Evolutionary conservation across 1,284 basidiomycete genomes (phyloP), one percentile per base, ranked within the genome.

Genomic region (Microbotryomycetes sp.): DNA sequence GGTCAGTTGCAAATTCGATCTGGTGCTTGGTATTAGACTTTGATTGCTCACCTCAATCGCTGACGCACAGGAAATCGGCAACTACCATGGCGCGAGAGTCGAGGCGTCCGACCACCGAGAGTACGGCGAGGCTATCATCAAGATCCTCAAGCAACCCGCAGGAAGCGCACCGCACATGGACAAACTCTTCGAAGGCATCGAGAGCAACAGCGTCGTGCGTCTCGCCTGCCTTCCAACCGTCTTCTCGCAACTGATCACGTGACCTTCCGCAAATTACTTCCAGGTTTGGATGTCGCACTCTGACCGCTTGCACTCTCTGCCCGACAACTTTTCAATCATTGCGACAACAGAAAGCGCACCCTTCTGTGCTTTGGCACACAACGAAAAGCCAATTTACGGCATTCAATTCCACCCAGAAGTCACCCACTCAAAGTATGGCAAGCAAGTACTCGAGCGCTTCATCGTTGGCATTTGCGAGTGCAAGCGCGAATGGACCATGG

Each of bases 261-360:
- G 18, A 47, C 4, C 18, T 30, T 28, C 54, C 41, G 15, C 54
- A 15, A 6, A 11, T 55, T 52, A 46, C 26, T 48, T 30, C n/a
- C 69, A 94, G 88, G 94, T 97, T 45, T 98, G 96, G 96, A 98
- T 98, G 96, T 97, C 92, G 35, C 96, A 98, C 75, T 94, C 94
- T 23, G 96, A 98, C 76, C 91, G 97, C 72, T 82, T 98, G 52
- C 87, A 85, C 35, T 82, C 82, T 59, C 81, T 88, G 7, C 96
- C 96, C 23, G 79, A 85, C 0, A 79, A 87, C 71, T 99, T 97
- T 78, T 84, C 89, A 72, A 83, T 89, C 68, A 88, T 98, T 68
- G 96, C 91, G 6, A 82, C 82, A 59, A 99, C 96, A 1, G 78
- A 82, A 29, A 88, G 87, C 1, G 93, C 94, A 1, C 94, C 94